These are phyloP conservation scores for Typha latifolia DNA, from an alignment of 176 grass and related monocot species.

Conservation along the genomic window DNA sequence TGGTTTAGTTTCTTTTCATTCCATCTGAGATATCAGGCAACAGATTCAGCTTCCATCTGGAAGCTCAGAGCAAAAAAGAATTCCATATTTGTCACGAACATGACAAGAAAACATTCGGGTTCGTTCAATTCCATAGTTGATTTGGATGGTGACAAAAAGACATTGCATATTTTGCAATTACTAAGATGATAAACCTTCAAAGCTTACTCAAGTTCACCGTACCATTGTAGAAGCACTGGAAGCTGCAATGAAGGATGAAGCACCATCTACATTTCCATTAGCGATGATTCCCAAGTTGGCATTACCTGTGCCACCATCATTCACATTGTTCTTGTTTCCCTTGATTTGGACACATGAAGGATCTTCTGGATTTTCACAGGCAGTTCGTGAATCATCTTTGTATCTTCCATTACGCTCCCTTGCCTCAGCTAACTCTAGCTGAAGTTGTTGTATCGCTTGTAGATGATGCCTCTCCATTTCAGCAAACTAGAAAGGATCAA, in stretches of 20 bases:
- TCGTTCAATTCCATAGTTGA: too few relatives aligned
- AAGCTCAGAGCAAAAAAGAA: too few relatives aligned
- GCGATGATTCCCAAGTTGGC: constrained; percentile 26
- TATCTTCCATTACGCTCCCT: constrained; percentile 46
- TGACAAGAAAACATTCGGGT: background rate
- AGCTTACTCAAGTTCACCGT: background rate
- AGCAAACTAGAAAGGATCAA: constrained; percentile 48
- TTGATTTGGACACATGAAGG: constrained; percentile 50
- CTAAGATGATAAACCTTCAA: too few relatives aligned
- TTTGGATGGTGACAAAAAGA: too few relatives aligned
- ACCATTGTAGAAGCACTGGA: constrained; percentile 43
- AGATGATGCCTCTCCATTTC: constrained; percentile 80
- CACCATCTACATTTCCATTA: constrained; percentile 51
- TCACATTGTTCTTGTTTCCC: constrained; percentile 43
- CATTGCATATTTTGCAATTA: too few relatives aligned
- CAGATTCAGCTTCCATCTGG: too few relatives aligned
- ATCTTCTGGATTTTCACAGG: constrained; percentile 51
- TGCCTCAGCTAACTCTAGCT: constrained; percentile 65
- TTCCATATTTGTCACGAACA: background rate
- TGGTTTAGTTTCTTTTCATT: background rate
- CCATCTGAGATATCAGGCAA: too few relatives aligned
- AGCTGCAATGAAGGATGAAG: constrained; percentile 11
- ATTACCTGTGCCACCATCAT: constrained; percentile 43
- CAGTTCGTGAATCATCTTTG: constrained; percentile 53
- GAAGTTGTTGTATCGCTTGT: constrained; percentile 81